phyloP scores from a whole-genome alignment of 176 grass and related monocot species.

The Neostapfia colusana region DNA sequence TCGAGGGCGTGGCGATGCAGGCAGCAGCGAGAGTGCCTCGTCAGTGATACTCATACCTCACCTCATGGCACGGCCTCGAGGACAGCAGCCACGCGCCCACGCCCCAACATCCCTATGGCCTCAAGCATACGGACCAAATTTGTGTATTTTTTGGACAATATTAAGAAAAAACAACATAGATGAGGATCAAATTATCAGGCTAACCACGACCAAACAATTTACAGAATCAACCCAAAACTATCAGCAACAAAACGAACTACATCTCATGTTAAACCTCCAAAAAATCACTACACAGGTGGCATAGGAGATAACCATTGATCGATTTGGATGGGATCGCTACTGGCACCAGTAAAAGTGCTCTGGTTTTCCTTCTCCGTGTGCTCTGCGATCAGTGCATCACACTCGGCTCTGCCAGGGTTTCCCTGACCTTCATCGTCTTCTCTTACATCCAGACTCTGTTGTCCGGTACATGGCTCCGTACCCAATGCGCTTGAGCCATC shows the following conservation, averaged over 20 bases:
- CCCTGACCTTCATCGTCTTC: slow-evolving; percentile 21
- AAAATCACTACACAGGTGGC: slow-evolving; percentile 16
- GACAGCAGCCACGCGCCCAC: too few species aligned
- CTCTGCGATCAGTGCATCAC: background rate
- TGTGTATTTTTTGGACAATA: too few species aligned
- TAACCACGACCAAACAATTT: background rate
- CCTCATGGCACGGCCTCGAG: too few species aligned
- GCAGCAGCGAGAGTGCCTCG: too few species aligned
- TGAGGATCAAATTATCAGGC: background rate
- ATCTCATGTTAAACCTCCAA: slow-evolving; percentile 1
- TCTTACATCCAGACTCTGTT: slow-evolving; percentile 22
- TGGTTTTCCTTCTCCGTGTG: background rate
- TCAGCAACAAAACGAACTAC: slow-evolving; percentile 11
- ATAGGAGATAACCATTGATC: slow-evolving; percentile 14
- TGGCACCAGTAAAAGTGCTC: background rate
- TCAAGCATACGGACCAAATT: too few species aligned
- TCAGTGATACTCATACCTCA: too few species aligned
- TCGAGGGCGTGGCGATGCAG: too few species aligned
- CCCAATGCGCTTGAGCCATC: background rate
- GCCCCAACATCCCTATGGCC: too few species aligned
- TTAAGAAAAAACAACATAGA: too few species aligned
- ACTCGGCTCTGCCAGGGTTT: slow-evolving; percentile 17
- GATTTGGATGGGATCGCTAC: background rate
- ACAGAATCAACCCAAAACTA: slow-evolving; percentile 1
- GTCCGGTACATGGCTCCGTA: slow-evolving; percentile 2